A percentile compares a stretch with the other conserved stretches of the same genome.
These are phyloP conservation scores for Oryza officinalis DNA, from an alignment of 176 grass and related monocot species.

Conservation along the genomic window DNA sequence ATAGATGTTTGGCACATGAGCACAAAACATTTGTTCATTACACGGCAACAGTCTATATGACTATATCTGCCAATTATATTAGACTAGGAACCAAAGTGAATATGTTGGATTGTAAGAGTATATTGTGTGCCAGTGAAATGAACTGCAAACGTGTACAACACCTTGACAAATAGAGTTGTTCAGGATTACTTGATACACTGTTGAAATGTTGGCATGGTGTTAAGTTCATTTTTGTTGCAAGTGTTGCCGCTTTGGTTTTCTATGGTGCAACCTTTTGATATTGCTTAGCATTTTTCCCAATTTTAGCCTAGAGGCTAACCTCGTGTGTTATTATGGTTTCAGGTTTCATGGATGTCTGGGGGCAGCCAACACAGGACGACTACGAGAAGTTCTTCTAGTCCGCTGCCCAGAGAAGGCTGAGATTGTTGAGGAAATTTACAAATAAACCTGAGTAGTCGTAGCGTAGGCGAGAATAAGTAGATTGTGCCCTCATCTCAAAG, in stretches of 20 bases:
- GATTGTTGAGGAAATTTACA: constrained; percentile 8
- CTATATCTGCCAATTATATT: background rate
- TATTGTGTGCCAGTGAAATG: constrained; percentile 20
- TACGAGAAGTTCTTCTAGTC: constrained; percentile 65
- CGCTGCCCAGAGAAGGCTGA: background rate
- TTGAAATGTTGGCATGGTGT: background rate
- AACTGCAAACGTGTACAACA: constrained; percentile 2
- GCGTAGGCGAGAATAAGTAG: constrained; percentile 49
- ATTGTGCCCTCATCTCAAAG: background rate
- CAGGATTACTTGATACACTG: background rate
- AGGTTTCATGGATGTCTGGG: constrained; percentile 74
- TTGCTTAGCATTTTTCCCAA: background rate
- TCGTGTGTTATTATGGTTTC: constrained; percentile 16
- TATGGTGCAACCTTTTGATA: background rate
- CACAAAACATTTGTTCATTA: background rate
- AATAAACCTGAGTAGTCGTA: constrained; percentile 39
- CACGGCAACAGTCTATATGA: background rate
- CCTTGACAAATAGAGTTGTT: constrained; percentile 24
- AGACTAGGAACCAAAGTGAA: constrained; percentile 15
- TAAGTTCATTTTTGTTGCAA: background rate
- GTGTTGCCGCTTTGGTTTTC: background rate
- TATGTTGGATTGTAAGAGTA: background rate
- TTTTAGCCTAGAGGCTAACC: background rate
- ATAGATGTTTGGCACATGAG: constrained; percentile 8
- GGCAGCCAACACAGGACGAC: constrained; percentile 52